Percentiles rank a stretch among this genome's conserved stretches.
phyloP scores from a whole-genome alignment of 2,329 filamentous ascomycete genomes.

The Penicillium oxalicum region DNA sequence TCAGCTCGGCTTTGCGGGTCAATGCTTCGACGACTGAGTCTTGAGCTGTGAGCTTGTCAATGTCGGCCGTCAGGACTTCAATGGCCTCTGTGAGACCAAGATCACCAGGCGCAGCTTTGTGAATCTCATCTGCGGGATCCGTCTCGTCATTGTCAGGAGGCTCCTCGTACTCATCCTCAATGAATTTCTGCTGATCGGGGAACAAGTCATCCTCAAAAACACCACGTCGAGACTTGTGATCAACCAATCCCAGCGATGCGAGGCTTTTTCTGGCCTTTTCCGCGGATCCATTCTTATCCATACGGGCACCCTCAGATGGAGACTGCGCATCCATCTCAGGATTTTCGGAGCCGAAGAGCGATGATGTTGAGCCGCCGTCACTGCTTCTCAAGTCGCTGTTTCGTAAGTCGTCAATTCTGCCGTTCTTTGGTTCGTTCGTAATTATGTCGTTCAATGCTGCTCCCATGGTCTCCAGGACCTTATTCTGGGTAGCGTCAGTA shows the following conservation, averaged over 20 bases:
- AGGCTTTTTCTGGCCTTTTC: constrained; percentile 72
- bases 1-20: constrained; percentile 88
- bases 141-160: constrained; percentile 53
- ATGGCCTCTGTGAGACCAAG: constrained; percentile 91
- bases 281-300: constrained; percentile 34
- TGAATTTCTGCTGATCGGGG: constrained; percentile 71
- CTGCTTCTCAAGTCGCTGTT: constrained; percentile 29
- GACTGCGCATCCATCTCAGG: constrained; percentile 52
- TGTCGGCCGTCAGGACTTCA: constrained; percentile 76
- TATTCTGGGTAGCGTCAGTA: constrained; percentile 56
- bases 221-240: constrained; percentile 76
- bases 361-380: constrained; percentile 31
- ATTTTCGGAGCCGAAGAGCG: constrained; percentile 49
- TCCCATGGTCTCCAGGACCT: constrained; percentile 88
- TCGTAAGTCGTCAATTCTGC: constrained; percentile 32
- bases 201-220: constrained; percentile 97
- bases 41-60: constrained; percentile 80
- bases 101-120: constrained; percentile 90
- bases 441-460: constrained; percentile 88
- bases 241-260: constrained; percentile 84
- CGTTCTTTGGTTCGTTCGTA: constrained; percentile 60
- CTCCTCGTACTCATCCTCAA: constrained; percentile 80
- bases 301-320: constrained; percentile 53
- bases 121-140: constrained; percentile 72
- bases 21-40: constrained; percentile 87